Base-by-base conservation (phyloP, 306 rosid species). In the Acacia confusa region DNA sequence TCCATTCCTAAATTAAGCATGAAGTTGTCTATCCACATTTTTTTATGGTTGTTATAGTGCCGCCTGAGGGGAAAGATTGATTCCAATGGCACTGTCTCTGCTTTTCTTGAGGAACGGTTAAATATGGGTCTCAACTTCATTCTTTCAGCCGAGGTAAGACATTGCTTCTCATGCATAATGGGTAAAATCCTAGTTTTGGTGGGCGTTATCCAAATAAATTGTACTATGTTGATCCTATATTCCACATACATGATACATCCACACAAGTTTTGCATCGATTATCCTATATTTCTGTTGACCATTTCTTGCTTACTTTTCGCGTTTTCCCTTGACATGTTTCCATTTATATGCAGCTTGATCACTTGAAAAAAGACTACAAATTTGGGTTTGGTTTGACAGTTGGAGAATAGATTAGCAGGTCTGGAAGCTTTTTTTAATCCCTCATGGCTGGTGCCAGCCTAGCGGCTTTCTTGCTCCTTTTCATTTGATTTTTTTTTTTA, bases 381-480 rank as follows among this genome's bases (percentile, higher is more conserved):
- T 93, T 96, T 65, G 98, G 99, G 70, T 96, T 96, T 83, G 99
- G 99, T 79, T 88, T 96, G 92, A 93, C 94, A 13, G 97, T 96
- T 67, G 99, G 99, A 72, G 98, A 96, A 85, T 93, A 88, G 92
- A 77, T 80, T 78, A 74, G 85, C 84, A 7, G 38, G 82, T 38
- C 25, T 76, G 74, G 77, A 80, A 30, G 64, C 27, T n/a, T 36
- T 45, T 36, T 28, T 73, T 32, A 41, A 53, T 50, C 78, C 76
- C 76, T 76, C 83, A 74, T 82, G 66, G 45, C 78, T 68, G 69
- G 28, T 73, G 81, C 84, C 72, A 76, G 70, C 72, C 45, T 79
- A 60, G 81, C 79, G 52, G 82, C 78, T 72, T 72, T 74, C 79
- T 82, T 82, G 75, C 82, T 78, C 80, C 44, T 44, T 84, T 79